Base-by-base conservation (phyloP, 2,329 filamentous ascomycete genomes). In the Thelonectria blattea region DNA sequence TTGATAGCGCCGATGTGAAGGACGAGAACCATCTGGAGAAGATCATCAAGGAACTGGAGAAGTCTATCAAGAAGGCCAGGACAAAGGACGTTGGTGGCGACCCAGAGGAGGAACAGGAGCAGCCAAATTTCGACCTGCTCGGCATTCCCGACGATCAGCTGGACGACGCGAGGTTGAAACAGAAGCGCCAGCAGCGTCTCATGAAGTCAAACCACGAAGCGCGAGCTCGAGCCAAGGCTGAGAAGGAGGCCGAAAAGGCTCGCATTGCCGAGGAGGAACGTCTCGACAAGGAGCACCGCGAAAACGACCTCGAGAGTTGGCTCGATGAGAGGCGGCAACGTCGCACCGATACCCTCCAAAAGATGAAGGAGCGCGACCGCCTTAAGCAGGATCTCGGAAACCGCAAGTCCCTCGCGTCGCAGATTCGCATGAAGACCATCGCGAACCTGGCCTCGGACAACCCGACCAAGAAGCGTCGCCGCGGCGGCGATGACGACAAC, bases 381-480 rank as follows among this genome's bases (percentile, higher is more conserved):
- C 85, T 97, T 62, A 97, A 97, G 79, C 92, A 93, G 45, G 95
- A 99, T 72, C 85, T 97, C 1, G 93, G 94, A 58, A 98, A 98
- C 77, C 91, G 95, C 72, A 99, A 99, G 76, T 97, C 93, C 0
- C 87, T 97, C 18, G 95, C 95, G 9, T 95, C 91, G 58, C 94
- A 98, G 76, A 96, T 96, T 78, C 91, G 95, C 64, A 99, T 99
- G 95, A 98, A 98, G 79, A 94, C 90, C 52, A 93, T 99, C 60
- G 95, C 95, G 61, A 97, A 97, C 72, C 88, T 99, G 1, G 95
- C 95, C 3, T 93, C 94, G 0, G 95, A 99, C 75, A 88, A 87
- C 6, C 93, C 94, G 1, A 81, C 84, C 65, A 93, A 93, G 75
- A 96, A 97, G 76, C 87, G 94, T 58, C 84, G 92, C 14, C 88